phyloP scores from a whole-genome alignment of 345 rosid genomes.

The Barbarea vulgaris region DNA sequence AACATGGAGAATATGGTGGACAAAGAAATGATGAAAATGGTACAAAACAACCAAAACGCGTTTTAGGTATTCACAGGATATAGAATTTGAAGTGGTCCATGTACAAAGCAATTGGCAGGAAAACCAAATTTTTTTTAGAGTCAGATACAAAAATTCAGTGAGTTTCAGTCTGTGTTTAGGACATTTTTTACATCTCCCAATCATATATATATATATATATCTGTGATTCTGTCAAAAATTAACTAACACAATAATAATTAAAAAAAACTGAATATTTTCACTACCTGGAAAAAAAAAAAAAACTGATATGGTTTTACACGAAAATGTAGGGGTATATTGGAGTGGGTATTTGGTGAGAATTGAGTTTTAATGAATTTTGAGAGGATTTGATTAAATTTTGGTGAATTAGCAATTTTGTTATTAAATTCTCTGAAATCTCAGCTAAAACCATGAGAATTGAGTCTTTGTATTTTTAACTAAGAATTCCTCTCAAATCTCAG shows the following conservation, averaged over 20 bases:
- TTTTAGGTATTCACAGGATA: slow-evolving; percentile 17
- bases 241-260: too few relatives aligned
- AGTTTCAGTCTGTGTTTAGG: background rate
- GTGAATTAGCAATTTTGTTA: too few relatives aligned
- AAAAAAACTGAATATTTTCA: background rate
- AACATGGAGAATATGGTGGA: slow-evolving; percentile 39
- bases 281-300: background rate
- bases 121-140: background rate
- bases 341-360: too few relatives aligned
- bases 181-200: background rate
- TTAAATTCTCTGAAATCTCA: too few relatives aligned
- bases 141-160: background rate
- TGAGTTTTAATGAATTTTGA: too few relatives aligned
- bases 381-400: too few relatives aligned
- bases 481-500: too few relatives aligned
- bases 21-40: slow-evolving; percentile 45
- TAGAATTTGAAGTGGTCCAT: slow-evolving; percentile 13
- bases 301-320: background rate
- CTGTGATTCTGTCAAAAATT: background rate
- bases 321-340: background rate
- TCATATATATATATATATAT: background rate
- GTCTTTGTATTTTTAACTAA: too few relatives aligned
- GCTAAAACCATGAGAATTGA: too few relatives aligned
- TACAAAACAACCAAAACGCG: background rate
- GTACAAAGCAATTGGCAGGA: slow-evolving; percentile 19